phyloP scores from a whole-genome alignment of 495 filamentous ascomycete species.

The Clavariopsis aquatica region DNA sequence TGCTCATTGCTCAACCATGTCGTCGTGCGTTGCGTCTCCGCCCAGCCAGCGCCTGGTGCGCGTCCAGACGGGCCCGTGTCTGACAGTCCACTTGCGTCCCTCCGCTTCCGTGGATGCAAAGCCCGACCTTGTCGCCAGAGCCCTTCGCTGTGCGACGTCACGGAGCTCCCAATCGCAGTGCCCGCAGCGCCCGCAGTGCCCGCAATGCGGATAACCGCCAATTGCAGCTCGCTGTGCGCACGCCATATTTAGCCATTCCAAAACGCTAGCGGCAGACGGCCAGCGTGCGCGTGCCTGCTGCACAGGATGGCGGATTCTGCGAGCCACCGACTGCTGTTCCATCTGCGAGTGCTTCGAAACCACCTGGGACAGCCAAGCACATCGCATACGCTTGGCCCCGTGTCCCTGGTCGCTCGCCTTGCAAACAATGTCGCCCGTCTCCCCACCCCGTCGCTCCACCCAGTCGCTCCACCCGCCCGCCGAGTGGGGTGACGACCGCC shows the following conservation, averaged over 20 bases:
- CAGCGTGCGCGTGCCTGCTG: not conserved
- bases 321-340: not conserved
- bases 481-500: conserved; percentile 28
- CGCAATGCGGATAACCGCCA: not conserved
- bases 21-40: not conserved
- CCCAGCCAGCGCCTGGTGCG: not conserved
- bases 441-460: not conserved
- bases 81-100: not conserved
- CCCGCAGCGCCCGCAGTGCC: too few relatives aligned
- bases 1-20: too few relatives aligned
- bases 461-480: conserved; percentile 12
- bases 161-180: conserved; percentile 10
- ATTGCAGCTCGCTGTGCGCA: not conserved
- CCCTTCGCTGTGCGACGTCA: conserved; percentile 11
- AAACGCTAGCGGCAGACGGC: conserved; percentile 5
- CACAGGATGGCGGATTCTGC: not conserved
- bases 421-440: not conserved
- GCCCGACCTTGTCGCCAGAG: conserved; percentile 7
- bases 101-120: conserved; percentile 18
- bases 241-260: conserved; percentile 22
- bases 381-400: conserved; percentile 11
- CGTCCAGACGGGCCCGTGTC: not conserved
- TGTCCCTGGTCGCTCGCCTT: not conserved
- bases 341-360: conserved; percentile 21
- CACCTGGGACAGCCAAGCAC: conserved; percentile 24